Percentiles rank a stretch among this genome's conserved stretches.
Conservation (phyloP, 2,329 filamentous ascomycete species). For the Colletotrichum magnum region DNA sequence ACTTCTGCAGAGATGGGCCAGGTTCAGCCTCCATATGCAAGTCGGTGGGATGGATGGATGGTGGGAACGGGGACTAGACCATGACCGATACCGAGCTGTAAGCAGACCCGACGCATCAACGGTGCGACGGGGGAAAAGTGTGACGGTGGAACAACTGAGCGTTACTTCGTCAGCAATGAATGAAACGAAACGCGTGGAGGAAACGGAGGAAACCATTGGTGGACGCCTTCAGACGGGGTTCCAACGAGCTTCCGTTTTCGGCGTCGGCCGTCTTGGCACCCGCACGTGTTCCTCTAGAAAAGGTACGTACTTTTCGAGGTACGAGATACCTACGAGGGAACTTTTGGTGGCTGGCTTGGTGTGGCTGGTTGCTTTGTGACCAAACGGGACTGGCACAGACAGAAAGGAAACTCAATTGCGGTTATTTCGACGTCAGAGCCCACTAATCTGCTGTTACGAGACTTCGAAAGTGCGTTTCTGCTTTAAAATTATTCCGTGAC, state of each 20-base stretch:
- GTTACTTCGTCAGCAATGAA: neutral
- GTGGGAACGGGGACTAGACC: constrained; percentile 9
- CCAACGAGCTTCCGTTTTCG: constrained; percentile 26
- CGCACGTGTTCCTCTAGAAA: neutral
- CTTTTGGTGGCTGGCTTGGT: neutral
- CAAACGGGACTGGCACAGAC: too few relatives aligned
- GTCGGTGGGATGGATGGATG: neutral
- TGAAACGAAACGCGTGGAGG: constrained; percentile 32
- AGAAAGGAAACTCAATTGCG: constrained; percentile 6
- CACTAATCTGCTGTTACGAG: neutral
- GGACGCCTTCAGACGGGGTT: neutral
- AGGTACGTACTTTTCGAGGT: constrained; percentile 1
- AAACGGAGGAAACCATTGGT: constrained; percentile 26
- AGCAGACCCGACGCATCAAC: neutral
- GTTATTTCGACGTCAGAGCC: neutral
- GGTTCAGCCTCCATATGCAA: constrained; percentile 18
- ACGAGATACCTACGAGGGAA: neutral
- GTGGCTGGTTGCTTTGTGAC: too few relatives aligned
- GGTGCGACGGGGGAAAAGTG: neutral
- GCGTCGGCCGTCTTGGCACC: constrained; percentile 34
- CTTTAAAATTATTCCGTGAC: constrained; percentile 12
- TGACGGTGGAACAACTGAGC: constrained; percentile 2
- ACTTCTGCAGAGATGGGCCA: neutral
- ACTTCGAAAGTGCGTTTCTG: neutral
- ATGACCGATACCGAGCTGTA: constrained; percentile 3